Conservation (phyloP, 495 filamentous ascomycete genomes). For the Penicillium salamii region DNA sequence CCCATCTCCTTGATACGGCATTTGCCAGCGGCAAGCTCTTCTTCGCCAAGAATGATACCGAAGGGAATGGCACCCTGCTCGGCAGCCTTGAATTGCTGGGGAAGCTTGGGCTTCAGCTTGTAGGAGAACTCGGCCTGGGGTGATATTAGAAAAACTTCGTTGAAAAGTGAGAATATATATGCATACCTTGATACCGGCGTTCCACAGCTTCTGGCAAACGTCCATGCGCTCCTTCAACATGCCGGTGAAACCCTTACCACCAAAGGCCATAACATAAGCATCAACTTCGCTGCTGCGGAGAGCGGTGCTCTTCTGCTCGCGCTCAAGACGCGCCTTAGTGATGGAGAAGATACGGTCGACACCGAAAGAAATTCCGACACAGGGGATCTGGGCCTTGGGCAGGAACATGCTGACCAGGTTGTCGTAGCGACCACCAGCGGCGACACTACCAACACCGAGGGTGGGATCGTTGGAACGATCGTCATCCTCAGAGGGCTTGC, state of each 20-base stretch:
- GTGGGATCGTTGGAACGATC: constrained; percentile 81
- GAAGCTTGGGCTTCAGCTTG: constrained; percentile 77
- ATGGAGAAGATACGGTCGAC: constrained; percentile 95
- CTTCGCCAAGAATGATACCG: constrained; percentile 75
- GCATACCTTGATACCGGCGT: constrained; percentile 70
- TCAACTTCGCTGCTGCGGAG: constrained; percentile 74
- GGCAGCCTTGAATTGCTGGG: constrained; percentile 75
- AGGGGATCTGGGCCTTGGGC: constrained; percentile 80
- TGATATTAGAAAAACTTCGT: not conserved
- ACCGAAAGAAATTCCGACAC: constrained; percentile 92
- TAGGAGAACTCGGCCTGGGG: constrained; percentile 69
- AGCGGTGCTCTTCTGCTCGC: constrained; percentile 46
- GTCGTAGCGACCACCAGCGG: constrained; percentile 90
- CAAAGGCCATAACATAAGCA: constrained; percentile 90
- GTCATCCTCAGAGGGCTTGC: constrained; percentile 62
- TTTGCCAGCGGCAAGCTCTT: constrained; percentile 71
- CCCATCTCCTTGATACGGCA: constrained; percentile 85
- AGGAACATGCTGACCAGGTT: constrained; percentile 91
- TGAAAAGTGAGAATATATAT: not conserved
- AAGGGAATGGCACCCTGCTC: constrained; percentile 70
- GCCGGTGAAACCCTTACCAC: constrained; percentile 81
- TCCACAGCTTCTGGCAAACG: constrained; percentile 69
- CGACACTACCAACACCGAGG: constrained; percentile 80
- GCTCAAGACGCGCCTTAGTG: constrained; percentile 70
- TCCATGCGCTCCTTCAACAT: constrained; percentile 78